Conservation (phyloP, 2,329 filamentous ascomycete species). For the Ceratocystis colombiana region DNA sequence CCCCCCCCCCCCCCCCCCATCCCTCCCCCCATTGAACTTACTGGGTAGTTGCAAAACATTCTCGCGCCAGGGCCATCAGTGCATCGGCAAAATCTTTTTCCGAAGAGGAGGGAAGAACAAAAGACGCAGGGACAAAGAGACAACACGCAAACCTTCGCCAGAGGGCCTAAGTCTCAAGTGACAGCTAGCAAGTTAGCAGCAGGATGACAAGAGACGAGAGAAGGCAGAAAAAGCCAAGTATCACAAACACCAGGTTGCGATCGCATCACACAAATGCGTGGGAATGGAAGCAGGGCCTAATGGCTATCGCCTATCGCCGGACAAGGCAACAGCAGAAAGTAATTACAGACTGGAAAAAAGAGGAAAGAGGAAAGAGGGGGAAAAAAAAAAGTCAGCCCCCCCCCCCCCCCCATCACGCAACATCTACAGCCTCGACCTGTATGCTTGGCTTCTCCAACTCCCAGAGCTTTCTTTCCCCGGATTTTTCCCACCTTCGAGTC, state of each 20-base stretch:
- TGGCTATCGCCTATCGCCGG: too few relatives aligned
- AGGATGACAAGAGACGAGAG: neutral
- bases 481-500: neutral
- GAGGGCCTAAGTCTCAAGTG: neutral
- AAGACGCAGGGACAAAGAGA: neutral
- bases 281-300: too few relatives aligned
- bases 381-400: neutral
- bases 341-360: too few relatives aligned
- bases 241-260: too few relatives aligned
- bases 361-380: too few relatives aligned
- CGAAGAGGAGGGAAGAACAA: neutral
- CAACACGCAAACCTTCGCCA: neutral
- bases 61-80: neutral
- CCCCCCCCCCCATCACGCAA: neutral
- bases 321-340: too few relatives aligned
- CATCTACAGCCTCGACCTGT: neutral
- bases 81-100: constrained; percentile 1
- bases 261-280: too few relatives aligned
- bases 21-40: too few relatives aligned
- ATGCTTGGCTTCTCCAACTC: neutral
- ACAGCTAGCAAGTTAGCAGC: neutral
- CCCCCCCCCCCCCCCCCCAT: too few relatives aligned
- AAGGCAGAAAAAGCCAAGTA: too few relatives aligned
- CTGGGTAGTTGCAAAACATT: neutral
- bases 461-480: neutral